Conservation (phyloP, 1,284 basidiomycete species). For the Papiliotrema laurentii region DNA sequence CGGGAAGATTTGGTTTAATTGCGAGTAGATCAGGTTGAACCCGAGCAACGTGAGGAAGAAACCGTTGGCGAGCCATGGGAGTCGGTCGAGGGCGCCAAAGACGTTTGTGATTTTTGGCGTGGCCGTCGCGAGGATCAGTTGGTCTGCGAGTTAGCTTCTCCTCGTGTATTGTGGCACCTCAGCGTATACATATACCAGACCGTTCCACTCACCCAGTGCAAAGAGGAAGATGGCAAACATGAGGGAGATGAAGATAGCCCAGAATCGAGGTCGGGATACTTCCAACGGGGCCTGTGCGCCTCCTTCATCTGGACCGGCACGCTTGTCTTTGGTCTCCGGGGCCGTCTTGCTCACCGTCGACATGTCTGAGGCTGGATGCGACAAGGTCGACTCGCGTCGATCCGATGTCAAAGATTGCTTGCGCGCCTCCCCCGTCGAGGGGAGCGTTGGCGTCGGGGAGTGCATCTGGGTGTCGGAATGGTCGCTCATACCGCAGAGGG, state of each 20-base stretch:
- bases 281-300: conserved; percentile 22
- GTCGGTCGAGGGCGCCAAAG: conserved; percentile 43
- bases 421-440: conserved; percentile 1
- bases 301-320: conserved; percentile 7
- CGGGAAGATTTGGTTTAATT: conserved; percentile 46
- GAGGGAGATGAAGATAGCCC: conserved; percentile 8
- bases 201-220: background rate
- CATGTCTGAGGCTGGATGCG: background rate
- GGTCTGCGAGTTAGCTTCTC: conserved; percentile 41
- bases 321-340: background rate
- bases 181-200: conserved; percentile 6
- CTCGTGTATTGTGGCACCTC: background rate
- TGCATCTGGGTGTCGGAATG: conserved; percentile 6
- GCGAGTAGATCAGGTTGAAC: conserved; percentile 48
- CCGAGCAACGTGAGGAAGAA: conserved; percentile 43
- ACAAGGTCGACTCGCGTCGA: background rate
- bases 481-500: background rate
- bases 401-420: background rate
- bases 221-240: background rate
- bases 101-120: conserved; percentile 19
- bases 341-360: background rate
- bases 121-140: conserved; percentile 50
- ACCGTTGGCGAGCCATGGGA: conserved; percentile 16
- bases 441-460: conserved; percentile 11
- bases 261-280: conserved; percentile 27